Evolutionary conservation across 441 rosid species (phyloP).

Genomic region (Capsella rubella): DNA sequence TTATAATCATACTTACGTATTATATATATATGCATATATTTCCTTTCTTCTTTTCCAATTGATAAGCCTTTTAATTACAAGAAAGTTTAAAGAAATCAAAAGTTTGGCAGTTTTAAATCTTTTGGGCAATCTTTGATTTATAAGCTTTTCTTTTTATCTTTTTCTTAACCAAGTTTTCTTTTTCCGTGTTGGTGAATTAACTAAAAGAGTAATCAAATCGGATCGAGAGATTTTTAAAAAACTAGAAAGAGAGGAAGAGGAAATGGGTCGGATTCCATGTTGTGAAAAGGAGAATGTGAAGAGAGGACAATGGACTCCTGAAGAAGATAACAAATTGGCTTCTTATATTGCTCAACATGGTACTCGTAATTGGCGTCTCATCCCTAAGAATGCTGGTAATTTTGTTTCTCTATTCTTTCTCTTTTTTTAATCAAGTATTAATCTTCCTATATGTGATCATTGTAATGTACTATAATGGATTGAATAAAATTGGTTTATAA

Average conservation of each 20-base stretch:
- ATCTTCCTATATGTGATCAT: background rate
- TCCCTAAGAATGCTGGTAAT: constrained; percentile 92
- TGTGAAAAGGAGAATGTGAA: constrained; percentile 93
- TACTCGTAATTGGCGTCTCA: constrained; percentile 96
- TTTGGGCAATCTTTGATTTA: constrained; percentile 44
- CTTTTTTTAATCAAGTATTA: background rate
- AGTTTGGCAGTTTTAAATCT: constrained; percentile 44
- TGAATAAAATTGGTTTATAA: background rate
- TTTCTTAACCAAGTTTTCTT: constrained; percentile 9
- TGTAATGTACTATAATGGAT: constrained; percentile 9
- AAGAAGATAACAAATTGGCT: constrained; percentile 95
- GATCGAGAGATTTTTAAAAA: constrained; percentile 3
- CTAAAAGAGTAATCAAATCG: constrained; percentile 26
- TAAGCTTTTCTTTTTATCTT: background rate
- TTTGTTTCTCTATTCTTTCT: background rate
- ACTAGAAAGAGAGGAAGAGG: constrained; percentile 6
- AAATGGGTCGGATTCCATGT: constrained; percentile 95
- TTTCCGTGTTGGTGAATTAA: constrained; percentile 26
- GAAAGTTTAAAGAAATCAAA: constrained; percentile 28
- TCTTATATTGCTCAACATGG: constrained; percentile 96
- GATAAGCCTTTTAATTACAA: constrained; percentile 36
- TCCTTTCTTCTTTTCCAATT: constrained; percentile 46
- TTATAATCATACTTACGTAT: background rate
- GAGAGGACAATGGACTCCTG: constrained; percentile 97
- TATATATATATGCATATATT: constrained; percentile 41